Base-by-base conservation (phyloP, 164 flowering plant species). In the Brasenia schreberi region DNA sequence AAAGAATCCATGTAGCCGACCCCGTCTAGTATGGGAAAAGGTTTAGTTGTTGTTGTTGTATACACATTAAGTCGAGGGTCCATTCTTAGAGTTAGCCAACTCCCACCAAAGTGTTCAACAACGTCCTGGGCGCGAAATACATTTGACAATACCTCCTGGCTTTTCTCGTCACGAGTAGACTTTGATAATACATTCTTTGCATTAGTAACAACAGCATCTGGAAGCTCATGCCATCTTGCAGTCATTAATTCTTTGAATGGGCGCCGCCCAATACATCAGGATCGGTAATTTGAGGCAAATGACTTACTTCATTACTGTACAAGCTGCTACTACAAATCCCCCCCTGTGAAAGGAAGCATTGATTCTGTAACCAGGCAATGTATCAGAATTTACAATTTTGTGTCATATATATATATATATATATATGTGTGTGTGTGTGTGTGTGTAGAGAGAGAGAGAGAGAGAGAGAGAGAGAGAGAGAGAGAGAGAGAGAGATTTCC, bases 101-200 rank as follows among this genome's bases (percentile, higher is more conserved):
- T 81, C 53, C 87, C 97, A 27, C 72, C 65, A 67, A 91, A 91
- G 69, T 87, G 86, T 78, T 85, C 97, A 66, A 75, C 85, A 12
- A 97, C 98, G 74, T 87, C 95, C 66, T 97, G 95, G 42, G 98
- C 87, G 64, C 95, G 85, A 63, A 89, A 83, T 19, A 87, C 84
- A 81, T 82, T 87, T 53, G 64, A 74, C 73, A 91, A 74, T 59
- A 67, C 78, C 71, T 87, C 96, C 77, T 89, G 87, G 9, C 88
- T 89, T 61, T 78, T 76, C 74, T 83, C 78, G 74, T 94, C 98
- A 62, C 84, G 88, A 5, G 93, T 80, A 39, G 63, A 73, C 75
- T 87, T 89, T 9, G 93, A 80, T 76, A 94, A 68, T 4, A 85
- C 95, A 16, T 77, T 75, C 71, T 82, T 81, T 6, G 77, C 91